Evolutionary conservation across 805 yeast genomes (phyloP), one percentile per base, ranked within the genome.

Genomic region (Saccharomycopsis sp.): DNA sequence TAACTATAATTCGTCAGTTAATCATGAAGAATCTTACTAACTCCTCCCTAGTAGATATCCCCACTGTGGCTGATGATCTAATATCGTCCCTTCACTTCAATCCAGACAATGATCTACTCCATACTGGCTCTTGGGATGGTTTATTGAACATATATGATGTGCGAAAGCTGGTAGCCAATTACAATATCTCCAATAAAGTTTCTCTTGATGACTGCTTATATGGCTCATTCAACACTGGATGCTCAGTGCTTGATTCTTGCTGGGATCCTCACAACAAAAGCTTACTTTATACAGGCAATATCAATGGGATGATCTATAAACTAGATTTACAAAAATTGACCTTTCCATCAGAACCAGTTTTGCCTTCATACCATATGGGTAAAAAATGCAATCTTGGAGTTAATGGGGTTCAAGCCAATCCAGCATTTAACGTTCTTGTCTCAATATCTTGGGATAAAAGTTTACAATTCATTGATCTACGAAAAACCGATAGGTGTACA

Each of bases 401-500:
- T 15, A 44, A 39, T 14, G 18, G 31, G 12, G 19, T 45, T 5
- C 29, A 36, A 28, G 28, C 21, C 14, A 30, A 33, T 20, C 14
- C 21, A 6, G 20, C 29, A 8, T 19, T 12, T 9, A 34, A 40
- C 17, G 15, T 39, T 13, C 14, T 45, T 20, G 37, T 25, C 14
- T 35, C 46, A 6, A 31, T 31, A 9, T 36, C 42, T 13, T 45
- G 49, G 49, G 44, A 45, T 21, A 43, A 40, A 15, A 39, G 36
- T 2, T 19, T 45, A 8, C 42, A 37, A 25, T 13, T 45, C 12
- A 21, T 31, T 6, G 46, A 42, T 34, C 25, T 34, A n/a, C 17
- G 28, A 3, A 14, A 17, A 20, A 15, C 4, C 6, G 23, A 21
- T 13, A 21, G 13, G 12, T 10, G 19, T 13, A 9, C 17, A 13